Percentiles rank a stretch among this genome's conserved stretches.
Conservation (phyloP, 2,329 filamentous ascomycete species). For the Parafenestella ontariensis region DNA sequence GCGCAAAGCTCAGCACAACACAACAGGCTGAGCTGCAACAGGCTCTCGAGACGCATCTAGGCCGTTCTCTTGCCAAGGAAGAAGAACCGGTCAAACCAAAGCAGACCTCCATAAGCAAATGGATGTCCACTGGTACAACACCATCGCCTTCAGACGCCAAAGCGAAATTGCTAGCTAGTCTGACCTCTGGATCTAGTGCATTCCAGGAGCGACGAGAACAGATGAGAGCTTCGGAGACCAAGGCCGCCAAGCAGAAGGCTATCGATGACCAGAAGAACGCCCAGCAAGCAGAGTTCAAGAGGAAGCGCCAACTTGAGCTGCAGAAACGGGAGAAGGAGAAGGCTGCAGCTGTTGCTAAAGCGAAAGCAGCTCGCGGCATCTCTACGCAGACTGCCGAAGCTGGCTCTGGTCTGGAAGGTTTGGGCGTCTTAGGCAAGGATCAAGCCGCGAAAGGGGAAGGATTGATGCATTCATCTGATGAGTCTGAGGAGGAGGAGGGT, state of each 20-base stretch:
- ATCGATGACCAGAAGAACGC: slow-evolving; percentile 35
- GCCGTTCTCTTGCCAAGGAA: slow-evolving; percentile 44
- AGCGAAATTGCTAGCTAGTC: slow-evolving; percentile 38
- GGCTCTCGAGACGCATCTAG: slow-evolving; percentile 63
- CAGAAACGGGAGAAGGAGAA: slow-evolving; percentile 77
- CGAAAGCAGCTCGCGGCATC: slow-evolving; percentile 64
- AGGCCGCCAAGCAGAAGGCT: slow-evolving; percentile 35
- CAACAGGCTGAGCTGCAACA: slow-evolving; percentile 83
- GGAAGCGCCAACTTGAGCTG: slow-evolving; percentile 75
- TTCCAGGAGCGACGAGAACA: slow-evolving; percentile 40
- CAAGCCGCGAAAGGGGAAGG: slow-evolving; percentile 77
- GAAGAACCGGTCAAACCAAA: slow-evolving; percentile 46
- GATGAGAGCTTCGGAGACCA: slow-evolving; percentile 27
- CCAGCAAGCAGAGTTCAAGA: slow-evolving; percentile 64
- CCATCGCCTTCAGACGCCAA: slow-evolving; percentile 28
- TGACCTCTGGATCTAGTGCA: slow-evolving; percentile 36
- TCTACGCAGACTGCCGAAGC: slow-evolving; percentile 70
- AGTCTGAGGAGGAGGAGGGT: slow-evolving; percentile 64
- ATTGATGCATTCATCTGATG: slow-evolving; percentile 86
- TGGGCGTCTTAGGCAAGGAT: slow-evolving; percentile 79
- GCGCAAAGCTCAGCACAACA: slow-evolving; percentile 79
- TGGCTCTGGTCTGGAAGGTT: slow-evolving; percentile 76
- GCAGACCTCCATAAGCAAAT: slow-evolving; percentile 51
- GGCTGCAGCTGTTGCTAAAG: slow-evolving; percentile 72
- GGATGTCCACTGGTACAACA: slow-evolving; percentile 44